These are phyloP conservation scores for Candida boleticola DNA, from an alignment of 805 yeast species.

Conservation along the genomic window DNA sequence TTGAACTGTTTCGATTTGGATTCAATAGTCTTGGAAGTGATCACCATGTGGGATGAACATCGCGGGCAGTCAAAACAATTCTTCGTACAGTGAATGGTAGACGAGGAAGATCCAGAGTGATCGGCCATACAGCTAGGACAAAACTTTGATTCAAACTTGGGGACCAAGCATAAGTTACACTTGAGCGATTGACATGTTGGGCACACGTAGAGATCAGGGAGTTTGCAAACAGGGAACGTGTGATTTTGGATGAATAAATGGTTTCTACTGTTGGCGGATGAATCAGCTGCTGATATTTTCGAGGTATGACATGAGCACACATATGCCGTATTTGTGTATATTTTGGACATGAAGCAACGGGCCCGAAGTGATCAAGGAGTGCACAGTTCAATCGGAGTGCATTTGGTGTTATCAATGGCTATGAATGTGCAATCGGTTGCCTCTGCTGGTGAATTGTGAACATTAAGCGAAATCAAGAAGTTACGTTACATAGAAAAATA, in stretches of 20 bases:
- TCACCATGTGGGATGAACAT: constrained; percentile 27
- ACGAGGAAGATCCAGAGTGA: constrained; percentile 23
- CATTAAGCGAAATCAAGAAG: too few species aligned
- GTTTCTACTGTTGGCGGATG: constrained; percentile 3
- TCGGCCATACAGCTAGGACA: constrained; percentile 39
- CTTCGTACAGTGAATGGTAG: constrained; percentile 22
- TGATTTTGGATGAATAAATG: constrained; percentile 2
- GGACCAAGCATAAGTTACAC: constrained; percentile 25
- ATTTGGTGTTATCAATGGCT: too few species aligned
- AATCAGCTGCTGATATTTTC: constrained; percentile 5
- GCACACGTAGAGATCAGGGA: constrained; percentile 33
- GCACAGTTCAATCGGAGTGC: too few species aligned
- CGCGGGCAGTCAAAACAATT: constrained; percentile 41
- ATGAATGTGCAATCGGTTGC: too few species aligned
- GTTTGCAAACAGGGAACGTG: constrained; percentile 9
- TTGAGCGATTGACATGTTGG: constrained; percentile 33
- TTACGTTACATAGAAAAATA: too few species aligned
- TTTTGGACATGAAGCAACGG: constrained; percentile 23
- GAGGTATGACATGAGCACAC: constrained; percentile 15
- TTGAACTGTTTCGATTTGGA: constrained; percentile 27
- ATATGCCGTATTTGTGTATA: constrained; percentile 20
- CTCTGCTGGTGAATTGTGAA: too few species aligned
- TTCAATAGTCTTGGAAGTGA: constrained; percentile 15
- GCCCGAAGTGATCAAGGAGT: too few species aligned
- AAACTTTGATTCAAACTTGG: constrained; percentile 26